Base-by-base conservation (phyloP, 768 basidiomycete genomes). In the Boletus rubroflammeus region DNA sequence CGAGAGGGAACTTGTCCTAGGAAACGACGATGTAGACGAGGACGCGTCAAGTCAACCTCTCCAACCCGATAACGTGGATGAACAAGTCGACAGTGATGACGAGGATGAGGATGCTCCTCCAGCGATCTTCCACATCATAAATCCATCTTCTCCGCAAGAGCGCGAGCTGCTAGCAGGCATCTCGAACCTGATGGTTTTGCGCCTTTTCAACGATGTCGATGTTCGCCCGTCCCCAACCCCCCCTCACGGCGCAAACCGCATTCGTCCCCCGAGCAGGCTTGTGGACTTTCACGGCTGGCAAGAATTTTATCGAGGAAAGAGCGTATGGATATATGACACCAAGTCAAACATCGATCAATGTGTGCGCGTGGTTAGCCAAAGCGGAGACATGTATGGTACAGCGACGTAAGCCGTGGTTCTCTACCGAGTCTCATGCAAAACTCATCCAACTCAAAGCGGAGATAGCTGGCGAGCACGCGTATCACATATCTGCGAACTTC, bases 381-480 rank as follows among this genome's bases (percentile, higher is more conserved):
- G 75, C 14, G 78, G 81, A n/a, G 80, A 83, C 57, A 68, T 83
- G 57, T 90, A 90, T 61, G 87, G 88, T 28, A 86, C 87, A 29
- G 89, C 88, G 50, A 88, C 88, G 88, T 89, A 65, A 68, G 85
- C 26, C 5, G 8, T n/a, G 15, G 8, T 23, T 45, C 40, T 31
- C 19, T 26, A 31, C 5, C 25, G 28, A 36, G 23, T 21, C 19
- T 29, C 25, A 8, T 17, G 28, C 23, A 15, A 47, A 39, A 45
- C 49, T 53, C 32, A 64, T 57, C 35, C n/a, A 54, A 39, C 29
- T 28, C 31, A 9, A 66, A 92, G 90, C 34, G 90, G 81, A 21
- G 90, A 92, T 63, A 92, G 88, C 60, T 92, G 89, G 88, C 81
- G 90, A 19, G 85, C 85, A 11, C 76, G 83, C 44, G 85, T 78